These are phyloP conservation scores for Neurospora tetrasperma DNA, from an alignment of 495 filamentous ascomycete genomes.

Conservation along the genomic window DNA sequence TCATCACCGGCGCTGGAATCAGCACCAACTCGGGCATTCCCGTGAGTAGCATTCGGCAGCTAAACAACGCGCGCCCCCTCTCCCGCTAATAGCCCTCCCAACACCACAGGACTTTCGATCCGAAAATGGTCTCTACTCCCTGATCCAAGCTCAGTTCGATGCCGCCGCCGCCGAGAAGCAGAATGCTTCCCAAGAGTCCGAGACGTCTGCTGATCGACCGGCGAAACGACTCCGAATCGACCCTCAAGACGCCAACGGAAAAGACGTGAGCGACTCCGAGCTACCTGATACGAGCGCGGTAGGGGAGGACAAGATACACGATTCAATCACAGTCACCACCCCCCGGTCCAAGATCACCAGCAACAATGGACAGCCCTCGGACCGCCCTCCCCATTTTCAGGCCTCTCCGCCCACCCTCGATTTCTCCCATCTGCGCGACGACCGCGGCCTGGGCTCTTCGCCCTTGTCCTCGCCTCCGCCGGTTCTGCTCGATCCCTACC, in stretches of 20 bases:
- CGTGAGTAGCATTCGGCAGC: constrained; percentile 29
- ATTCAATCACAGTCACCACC: not conserved
- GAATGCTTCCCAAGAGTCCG: constrained; percentile 5
- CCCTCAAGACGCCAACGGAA: constrained; percentile 10
- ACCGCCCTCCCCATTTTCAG: not conserved
- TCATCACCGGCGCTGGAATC: constrained; percentile 62
- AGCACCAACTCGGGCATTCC: constrained; percentile 66
- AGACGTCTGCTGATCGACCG: constrained; percentile 24
- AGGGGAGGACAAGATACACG: not conserved
- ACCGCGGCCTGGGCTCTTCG: constrained; percentile 25
- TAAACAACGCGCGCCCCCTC: not conserved
- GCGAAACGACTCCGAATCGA: constrained; percentile 29
- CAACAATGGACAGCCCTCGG: not conserved
- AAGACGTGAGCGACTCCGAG: not conserved
- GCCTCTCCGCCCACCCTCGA: constrained; percentile 18
- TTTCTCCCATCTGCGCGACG: constrained; percentile 1
- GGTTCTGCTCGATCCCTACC: constrained; percentile 33
- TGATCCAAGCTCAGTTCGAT: constrained; percentile 57
- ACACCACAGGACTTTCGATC: constrained; percentile 55
- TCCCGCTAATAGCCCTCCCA: constrained; percentile 14
- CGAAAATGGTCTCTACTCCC: constrained; percentile 56
- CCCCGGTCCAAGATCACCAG: not conserved
- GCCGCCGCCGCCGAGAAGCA: constrained; percentile 23
- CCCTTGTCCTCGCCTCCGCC: constrained; percentile 39
- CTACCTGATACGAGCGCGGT: not conserved